Conservation (phyloP, 345 rosid genomes). For the Acer yangbiense region DNA sequence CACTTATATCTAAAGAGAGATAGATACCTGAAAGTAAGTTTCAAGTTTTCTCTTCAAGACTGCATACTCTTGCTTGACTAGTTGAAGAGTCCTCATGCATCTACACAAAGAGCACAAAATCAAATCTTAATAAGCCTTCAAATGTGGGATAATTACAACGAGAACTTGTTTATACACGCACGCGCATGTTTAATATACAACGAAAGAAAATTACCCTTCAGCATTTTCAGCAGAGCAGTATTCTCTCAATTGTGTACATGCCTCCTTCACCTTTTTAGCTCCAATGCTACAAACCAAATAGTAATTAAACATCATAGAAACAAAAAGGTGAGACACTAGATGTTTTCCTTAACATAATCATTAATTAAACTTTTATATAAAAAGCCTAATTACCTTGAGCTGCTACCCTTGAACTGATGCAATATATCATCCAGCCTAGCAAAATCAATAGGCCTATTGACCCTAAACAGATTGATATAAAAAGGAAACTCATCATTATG, state of each 20-base stretch:
- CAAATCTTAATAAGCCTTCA: not conserved
- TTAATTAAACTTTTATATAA: not conserved
- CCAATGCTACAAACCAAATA: slow-evolving; percentile 35
- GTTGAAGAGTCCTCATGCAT: slow-evolving; percentile 36
- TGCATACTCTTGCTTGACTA: slow-evolving; percentile 44
- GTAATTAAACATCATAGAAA: not conserved
- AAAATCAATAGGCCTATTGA: slow-evolving; percentile 31
- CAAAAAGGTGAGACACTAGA: not conserved
- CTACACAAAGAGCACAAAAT: slow-evolving; percentile 22
- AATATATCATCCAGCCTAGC: slow-evolving; percentile 41
- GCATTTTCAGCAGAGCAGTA: slow-evolving; percentile 29
- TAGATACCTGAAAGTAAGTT: slow-evolving; percentile 38
- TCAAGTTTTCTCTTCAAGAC: slow-evolving; percentile 43
- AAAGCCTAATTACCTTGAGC: slow-evolving; percentile 39
- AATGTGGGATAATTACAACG: not conserved
- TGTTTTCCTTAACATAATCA: not conserved
- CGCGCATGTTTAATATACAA: not conserved
- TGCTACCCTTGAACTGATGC: slow-evolving; percentile 52
- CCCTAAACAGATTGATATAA: slow-evolving; percentile 19
- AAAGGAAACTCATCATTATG: not conserved
- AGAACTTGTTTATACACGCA: not conserved
- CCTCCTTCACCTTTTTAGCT: slow-evolving; percentile 37
- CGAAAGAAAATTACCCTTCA: slow-evolving; percentile 30
- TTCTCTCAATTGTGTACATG: slow-evolving; percentile 30
- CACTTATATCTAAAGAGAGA: not conserved